Evolutionary conservation across 1,284 basidiomycete genomes (phyloP).

Genomic region (Marasmius fiardii): DNA sequence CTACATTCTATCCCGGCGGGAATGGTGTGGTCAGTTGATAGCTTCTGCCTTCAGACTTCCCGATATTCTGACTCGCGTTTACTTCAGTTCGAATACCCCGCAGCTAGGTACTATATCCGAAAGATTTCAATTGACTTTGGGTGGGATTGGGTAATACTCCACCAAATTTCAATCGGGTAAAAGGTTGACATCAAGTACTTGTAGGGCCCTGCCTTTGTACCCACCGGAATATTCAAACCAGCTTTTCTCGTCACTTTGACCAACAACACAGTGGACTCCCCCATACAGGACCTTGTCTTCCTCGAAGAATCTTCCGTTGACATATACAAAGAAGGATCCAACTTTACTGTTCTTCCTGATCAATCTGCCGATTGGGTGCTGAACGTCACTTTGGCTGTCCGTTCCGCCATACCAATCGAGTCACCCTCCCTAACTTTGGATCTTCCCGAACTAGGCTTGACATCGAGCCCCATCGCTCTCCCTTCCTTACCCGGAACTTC

Average conservation of each 20-base stretch:
- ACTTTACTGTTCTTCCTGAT: slow-evolving; percentile 32
- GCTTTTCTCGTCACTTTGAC: slow-evolving; percentile 45
- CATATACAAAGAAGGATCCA: slow-evolving; percentile 50
- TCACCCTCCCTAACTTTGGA: slow-evolving; percentile 37
- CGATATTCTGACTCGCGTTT: not conserved
- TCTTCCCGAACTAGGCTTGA: slow-evolving; percentile 44
- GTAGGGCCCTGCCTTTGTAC: slow-evolving; percentile 56
- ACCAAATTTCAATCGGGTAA: not conserved
- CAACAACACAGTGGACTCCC: slow-evolving; percentile 16
- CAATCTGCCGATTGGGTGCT: slow-evolving; percentile 52
- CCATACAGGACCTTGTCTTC: slow-evolving; percentile 32
- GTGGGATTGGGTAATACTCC: slow-evolving; percentile 50
- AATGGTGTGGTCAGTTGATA: slow-evolving; percentile 18
- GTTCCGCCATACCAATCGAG: slow-evolving; percentile 34
- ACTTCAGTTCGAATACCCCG: slow-evolving; percentile 46
- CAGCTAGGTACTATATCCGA: slow-evolving; percentile 44
- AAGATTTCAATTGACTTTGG: slow-evolving; percentile 57
- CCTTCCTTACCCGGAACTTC: slow-evolving; percentile 27
- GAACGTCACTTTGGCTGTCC: slow-evolving; percentile 50
- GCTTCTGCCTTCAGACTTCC: not conserved
- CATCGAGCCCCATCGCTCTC: slow-evolving; percentile 25
- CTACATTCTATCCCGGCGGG: slow-evolving; percentile 33
- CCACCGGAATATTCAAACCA: slow-evolving; percentile 51
- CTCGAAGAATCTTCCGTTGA: slow-evolving; percentile 54
- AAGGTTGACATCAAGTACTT: not conserved